Base-by-base conservation (phyloP, 2,329 filamentous ascomycete species). In the Daldinia sp. region DNA sequence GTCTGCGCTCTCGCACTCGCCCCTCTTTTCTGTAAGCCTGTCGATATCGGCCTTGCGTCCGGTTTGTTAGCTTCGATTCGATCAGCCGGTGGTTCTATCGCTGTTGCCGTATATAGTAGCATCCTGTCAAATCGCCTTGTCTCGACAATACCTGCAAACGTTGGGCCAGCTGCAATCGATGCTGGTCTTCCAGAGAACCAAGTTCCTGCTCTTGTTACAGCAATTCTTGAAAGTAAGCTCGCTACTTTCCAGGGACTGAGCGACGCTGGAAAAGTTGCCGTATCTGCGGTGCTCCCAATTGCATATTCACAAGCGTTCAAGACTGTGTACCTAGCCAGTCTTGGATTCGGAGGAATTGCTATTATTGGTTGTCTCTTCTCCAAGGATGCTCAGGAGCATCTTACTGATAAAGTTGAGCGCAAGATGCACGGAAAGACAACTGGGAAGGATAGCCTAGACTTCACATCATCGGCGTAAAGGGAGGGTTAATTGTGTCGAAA, bases 41-140 rank as follows among this genome's bases (percentile, higher is more conserved):
- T 79, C 13, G 80, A 83, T 15, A 82, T 83, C 48, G 81, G 81
- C 30, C 72, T 81, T 6, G 80, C 81, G 1, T 80, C 78, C 4
- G 81, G 81, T n/a, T 67, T 81, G 10, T 72, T 81, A 5, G 79
- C 80, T 1, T 81, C 80, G 2, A 79, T 82, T 39, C 79, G 81
- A 4, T 79, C 81, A 1, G 79, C 78, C 0, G 78, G 78, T 6
- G 78, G 79, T 6, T 80, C 78, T 2, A 74, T 82, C 35, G 78
- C 79, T 10, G 78, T 80, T 5, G 77, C 80, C 6, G 79, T 83
- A 6, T 83, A 82, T 67, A 77, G 77, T 5, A 78, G 79, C 0
- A 81, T 82, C 42, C 67, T 83, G 7, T 78, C 74, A 28, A 80
- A 81, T 63, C 77, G 82, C 2, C 74, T 82, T 2, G 69, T 74